A percentile compares a stretch with the other conserved stretches of the same genome.
phyloP scores from a whole-genome alignment of 257 asterid species.

The Henckelia pumila region DNA sequence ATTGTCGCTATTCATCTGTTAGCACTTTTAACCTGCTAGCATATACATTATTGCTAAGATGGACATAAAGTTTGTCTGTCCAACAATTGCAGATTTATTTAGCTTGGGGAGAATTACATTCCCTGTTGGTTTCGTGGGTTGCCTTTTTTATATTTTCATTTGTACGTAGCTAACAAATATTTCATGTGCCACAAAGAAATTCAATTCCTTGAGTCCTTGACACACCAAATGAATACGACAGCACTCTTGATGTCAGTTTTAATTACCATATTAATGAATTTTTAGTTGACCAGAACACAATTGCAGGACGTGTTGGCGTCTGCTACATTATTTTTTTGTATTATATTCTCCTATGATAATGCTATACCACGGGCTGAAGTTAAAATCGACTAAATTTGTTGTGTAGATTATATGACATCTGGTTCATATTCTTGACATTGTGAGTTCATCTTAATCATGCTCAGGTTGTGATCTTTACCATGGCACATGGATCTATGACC shows the following conservation, averaged over 20 bases:
- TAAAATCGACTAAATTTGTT: not conserved
- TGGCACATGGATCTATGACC: constrained; percentile 81
- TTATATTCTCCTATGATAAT: not conserved
- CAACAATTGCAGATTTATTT: constrained; percentile 5
- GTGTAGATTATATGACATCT: constrained; percentile 8
- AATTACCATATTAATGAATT: constrained; percentile 6
- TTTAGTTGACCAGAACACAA: not conserved
- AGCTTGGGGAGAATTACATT: not conserved
- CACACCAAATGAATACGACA: constrained; percentile 5
- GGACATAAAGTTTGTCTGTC: constrained; percentile 2
- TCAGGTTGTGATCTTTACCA: constrained; percentile 82
- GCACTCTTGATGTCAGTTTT: constrained; percentile 1
- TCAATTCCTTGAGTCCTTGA: not conserved
- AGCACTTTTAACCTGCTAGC: constrained; percentile 9
- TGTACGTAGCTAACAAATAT: constrained; percentile 5
- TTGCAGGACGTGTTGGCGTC: constrained; percentile 5
- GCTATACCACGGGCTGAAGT: not conserved
- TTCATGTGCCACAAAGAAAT: not conserved
- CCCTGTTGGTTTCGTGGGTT: not conserved
- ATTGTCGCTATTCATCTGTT: constrained; percentile 3
- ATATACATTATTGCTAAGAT: constrained; percentile 6
- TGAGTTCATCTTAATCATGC: constrained; percentile 16
- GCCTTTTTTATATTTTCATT: constrained; percentile 1
- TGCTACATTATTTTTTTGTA: not conserved
- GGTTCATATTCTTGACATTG: constrained; percentile 13